Evolutionary conservation across 177 flowering plant genomes (phyloP).

Genomic region (Tripterygium wilfordii): DNA sequence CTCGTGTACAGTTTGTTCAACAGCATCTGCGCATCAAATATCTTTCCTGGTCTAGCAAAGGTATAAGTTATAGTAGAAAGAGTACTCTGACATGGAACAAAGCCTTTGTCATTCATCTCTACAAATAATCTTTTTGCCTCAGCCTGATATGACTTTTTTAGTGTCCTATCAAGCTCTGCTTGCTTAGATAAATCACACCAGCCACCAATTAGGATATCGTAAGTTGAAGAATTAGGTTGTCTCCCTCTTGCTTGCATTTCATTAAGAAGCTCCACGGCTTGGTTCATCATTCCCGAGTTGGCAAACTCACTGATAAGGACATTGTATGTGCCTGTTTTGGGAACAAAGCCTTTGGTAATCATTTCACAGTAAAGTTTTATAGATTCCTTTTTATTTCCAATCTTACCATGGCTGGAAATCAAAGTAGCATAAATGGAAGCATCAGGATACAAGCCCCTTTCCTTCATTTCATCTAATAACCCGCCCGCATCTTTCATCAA

Average conservation of each 20-base stretch:
- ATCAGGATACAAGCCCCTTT: conserved; percentile 46
- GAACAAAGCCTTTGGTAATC: conserved; percentile 73
- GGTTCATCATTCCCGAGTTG: conserved; percentile 62
- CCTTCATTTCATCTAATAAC: conserved; percentile 51
- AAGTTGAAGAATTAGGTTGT: conserved; percentile 65
- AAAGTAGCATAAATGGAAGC: conserved; percentile 57
- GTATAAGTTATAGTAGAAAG: conserved; percentile 32
- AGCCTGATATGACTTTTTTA: conserved; percentile 27
- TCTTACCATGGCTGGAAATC: conserved; percentile 66
- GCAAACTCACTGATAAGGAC: conserved; percentile 64
- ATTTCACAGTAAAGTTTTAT: conserved; percentile 79
- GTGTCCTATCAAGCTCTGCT: conserved; percentile 24
- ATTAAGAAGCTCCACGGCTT: conserved; percentile 76
- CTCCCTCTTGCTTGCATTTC: conserved; percentile 78
- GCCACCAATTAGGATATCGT: conserved; percentile 70
- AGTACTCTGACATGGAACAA: conserved; percentile 47
- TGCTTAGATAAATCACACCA: conserved; percentile 60
- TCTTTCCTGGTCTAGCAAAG: conserved; percentile 51
- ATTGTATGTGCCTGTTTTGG: conserved; percentile 67
- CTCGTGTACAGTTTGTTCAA: conserved; percentile 31
- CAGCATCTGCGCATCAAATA: conserved; percentile 28
- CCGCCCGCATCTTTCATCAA: conserved; percentile 47
- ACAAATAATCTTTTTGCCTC: conserved; percentile 60
- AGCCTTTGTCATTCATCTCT: conserved; percentile 65
- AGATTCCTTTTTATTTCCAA: conserved; percentile 55